A percentile compares a stretch with the other conserved stretches of the same genome.
Conservation (phyloP, 495 filamentous ascomycete genomes). For the Penicillium malachiteum region DNA sequence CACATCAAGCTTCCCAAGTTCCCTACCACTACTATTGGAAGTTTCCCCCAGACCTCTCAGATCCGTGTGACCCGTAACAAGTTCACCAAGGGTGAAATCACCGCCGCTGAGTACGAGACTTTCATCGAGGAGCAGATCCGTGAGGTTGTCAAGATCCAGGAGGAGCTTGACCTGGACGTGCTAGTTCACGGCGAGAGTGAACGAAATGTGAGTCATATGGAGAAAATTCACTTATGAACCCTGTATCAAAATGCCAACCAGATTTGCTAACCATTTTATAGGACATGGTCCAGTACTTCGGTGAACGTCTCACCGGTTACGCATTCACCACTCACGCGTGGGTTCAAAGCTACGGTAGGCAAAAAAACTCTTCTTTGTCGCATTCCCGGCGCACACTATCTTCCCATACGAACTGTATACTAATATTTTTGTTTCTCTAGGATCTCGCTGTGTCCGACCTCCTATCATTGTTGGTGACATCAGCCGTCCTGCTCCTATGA, state of each 20-base stretch:
- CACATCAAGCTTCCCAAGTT: constrained; percentile 90
- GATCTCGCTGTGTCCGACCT: constrained; percentile 96
- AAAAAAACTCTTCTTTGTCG: too few species aligned
- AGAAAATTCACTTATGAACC: too few species aligned
- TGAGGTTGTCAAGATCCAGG: constrained; percentile 90
- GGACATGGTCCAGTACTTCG: constrained; percentile 99
- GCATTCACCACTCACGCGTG: constrained; percentile 98
- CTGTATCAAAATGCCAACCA: too few species aligned
- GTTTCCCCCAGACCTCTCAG: constrained; percentile 98
- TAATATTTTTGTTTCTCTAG: too few species aligned
- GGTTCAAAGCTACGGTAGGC: constrained; percentile 97
- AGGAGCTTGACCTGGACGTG: constrained; percentile 94
- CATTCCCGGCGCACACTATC: too few species aligned
- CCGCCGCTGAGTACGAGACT: constrained; percentile 84
- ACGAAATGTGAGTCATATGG: too few species aligned
- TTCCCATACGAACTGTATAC: too few species aligned
- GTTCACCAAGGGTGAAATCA: constrained; percentile 98
- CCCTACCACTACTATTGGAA: constrained; percentile 98
- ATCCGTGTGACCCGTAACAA: constrained; percentile 95
- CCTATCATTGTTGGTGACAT: constrained; percentile 98
- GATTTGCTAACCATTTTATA: too few species aligned
- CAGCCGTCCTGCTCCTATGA: constrained; percentile 94
- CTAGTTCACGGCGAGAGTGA: constrained; percentile 98
- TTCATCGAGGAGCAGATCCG: constrained; percentile 99
- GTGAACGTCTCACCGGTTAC: constrained; percentile 93